These are phyloP conservation scores for Chaetomiaceae sp. DNA, from an alignment of 2,329 filamentous ascomycete genomes.

Conservation along the genomic window DNA sequence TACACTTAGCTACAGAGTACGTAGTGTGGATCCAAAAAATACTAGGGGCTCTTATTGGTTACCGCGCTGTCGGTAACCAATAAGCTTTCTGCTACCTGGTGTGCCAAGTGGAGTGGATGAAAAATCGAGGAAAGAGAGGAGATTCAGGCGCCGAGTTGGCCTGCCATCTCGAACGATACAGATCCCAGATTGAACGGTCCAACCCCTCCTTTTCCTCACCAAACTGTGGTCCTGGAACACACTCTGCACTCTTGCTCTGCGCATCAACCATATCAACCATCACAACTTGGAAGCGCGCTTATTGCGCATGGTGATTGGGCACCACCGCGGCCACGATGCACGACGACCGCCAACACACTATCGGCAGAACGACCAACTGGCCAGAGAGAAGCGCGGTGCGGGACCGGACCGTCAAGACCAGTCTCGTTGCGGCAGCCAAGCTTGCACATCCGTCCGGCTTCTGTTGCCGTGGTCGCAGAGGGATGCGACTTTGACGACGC, in stretches of 20 bases:
- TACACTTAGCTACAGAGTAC: no score
- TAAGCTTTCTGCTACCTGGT: no score
- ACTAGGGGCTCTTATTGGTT: no score
- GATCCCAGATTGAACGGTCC: background rate
- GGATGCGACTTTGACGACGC: background rate
- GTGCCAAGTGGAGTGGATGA: background rate
- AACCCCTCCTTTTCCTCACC: background rate
- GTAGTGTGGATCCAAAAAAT: no score
- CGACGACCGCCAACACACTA: constrained; percentile 4
- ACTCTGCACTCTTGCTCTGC: background rate
- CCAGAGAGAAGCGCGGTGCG: background rate
- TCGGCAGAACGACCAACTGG: constrained; percentile 5
- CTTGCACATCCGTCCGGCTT: background rate
- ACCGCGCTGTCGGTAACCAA: constrained; percentile 14
- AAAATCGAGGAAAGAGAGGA: background rate
- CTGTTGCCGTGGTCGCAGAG: no score
- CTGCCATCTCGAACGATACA: background rate
- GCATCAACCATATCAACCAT: background rate
- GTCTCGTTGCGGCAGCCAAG: background rate
- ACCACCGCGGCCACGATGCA: constrained; percentile 1
- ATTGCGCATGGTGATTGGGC: constrained; percentile 12
- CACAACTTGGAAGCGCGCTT: constrained; percentile 15
- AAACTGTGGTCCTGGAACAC: background rate
- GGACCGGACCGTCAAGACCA: no score
- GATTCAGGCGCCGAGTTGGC: background rate